phyloP scores from a whole-genome alignment of 768 basidiomycete species.

The Pleurotus eryngii region DNA sequence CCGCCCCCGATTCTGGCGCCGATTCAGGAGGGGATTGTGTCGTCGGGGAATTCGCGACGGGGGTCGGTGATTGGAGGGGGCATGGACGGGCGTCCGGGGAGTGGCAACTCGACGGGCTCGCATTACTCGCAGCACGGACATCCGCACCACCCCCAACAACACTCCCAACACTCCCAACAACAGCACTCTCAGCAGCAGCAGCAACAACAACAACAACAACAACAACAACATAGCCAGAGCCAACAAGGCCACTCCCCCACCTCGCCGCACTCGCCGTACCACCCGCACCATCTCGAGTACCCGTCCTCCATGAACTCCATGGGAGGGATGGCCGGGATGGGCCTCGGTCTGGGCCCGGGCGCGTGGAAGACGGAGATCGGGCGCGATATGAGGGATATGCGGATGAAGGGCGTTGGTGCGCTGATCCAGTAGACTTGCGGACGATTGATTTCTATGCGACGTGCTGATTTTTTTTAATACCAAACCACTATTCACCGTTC shows the following conservation, averaged over 20 bases:
- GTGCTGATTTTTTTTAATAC: too few species aligned
- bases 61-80: slow-evolving; percentile 11
- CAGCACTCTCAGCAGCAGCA: background rate
- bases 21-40: slow-evolving; percentile 35
- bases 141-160: background rate
- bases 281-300: slow-evolving; percentile 6
- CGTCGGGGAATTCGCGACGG: slow-evolving; percentile 28
- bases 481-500: too few species aligned
- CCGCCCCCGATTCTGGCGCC: slow-evolving; percentile 57
- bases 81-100: slow-evolving; percentile 4
- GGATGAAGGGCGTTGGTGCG: slow-evolving; percentile 35
- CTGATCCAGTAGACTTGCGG: slow-evolving; percentile 25
- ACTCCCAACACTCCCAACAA: background rate
- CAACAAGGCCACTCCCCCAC: slow-evolving; percentile 28
- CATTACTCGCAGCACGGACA: too few species aligned
- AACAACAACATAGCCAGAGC: slow-evolving; percentile 32
- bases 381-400: slow-evolving; percentile 29
- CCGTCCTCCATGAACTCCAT: slow-evolving; percentile 4
- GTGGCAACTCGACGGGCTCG: background rate
- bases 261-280: too few species aligned
- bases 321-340: background rate
- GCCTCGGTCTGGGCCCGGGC: slow-evolving; percentile 32
- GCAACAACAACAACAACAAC: background rate
- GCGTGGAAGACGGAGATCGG: slow-evolving; percentile 43
- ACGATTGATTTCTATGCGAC: too few species aligned